Evolutionary conservation across 106 monocot species (phyloP), one percentile per base, ranked within the genome.

Genomic region (Amphibolis antarctica): DNA sequence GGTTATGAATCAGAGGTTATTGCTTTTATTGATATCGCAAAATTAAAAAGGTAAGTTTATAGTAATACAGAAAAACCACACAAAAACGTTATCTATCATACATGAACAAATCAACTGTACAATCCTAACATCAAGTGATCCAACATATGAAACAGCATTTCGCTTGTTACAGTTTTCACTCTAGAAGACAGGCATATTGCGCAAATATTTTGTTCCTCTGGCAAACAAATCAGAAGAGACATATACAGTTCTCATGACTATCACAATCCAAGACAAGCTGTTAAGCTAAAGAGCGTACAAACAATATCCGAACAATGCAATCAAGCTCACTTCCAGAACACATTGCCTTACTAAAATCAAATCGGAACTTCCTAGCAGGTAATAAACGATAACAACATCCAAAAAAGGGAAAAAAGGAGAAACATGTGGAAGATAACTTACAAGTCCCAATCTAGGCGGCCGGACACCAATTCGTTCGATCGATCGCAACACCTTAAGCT

Each of bases 381-480:
- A 19, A 28, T 30, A 10, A 61, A 19, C 27, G 29, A 26, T 12
- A 6, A 12, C 13, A 14, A 26, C 44, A 63, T 9, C 12, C 46
- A 14, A n/a, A 24, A 0, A 9, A 45, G 46, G 13, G 15, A 1
- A 14, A 46, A 27, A 45, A 46, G 22, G 43, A 19, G 12, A 56
- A 24, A 9, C 12, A 53, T 10, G 25, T 26, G 10, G 30, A 19
- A 61, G 22, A n/a, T 5, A 14, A 63, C 85, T 70, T 47, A 85
- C 85, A 0, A 85, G 53, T 11, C 77, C 85, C 42, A 85, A 14
- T 59, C 78, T 75, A 3, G 85, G 78, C 26, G 66, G 75, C 45
- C 85, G 78, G 26, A 85, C 25, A 9, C 81, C 73, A 23, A 53
- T 11, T 42, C 55, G 21, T 4, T 19, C 31, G 43, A 31, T 49